A percentile compares a stretch with the other conserved stretches of the same genome.
Conservation (phyloP, 768 basidiomycete species). For the Agrocybe pediades region DNA sequence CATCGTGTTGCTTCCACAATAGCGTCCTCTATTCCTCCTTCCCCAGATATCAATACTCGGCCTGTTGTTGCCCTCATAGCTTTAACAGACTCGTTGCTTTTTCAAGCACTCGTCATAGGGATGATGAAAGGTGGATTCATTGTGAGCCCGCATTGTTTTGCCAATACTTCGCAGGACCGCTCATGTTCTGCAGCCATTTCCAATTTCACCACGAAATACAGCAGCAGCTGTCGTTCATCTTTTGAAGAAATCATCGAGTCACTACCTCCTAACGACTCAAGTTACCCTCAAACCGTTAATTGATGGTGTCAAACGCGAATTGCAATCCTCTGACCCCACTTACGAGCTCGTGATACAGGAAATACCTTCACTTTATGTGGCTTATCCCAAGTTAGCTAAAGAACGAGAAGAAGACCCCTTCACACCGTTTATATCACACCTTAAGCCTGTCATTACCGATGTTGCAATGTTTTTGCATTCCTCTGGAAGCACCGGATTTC, state of each 20-base stretch:
- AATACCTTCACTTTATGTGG: constrained; percentile 25
- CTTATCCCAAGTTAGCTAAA: constrained; percentile 41
- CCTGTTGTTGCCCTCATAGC: constrained; percentile 38
- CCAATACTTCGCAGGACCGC: too few relatives aligned
- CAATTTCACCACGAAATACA: constrained; percentile 40
- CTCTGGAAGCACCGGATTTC: constrained; percentile 50
- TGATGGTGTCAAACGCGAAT: constrained; percentile 21
- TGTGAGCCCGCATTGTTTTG: constrained; percentile 20
- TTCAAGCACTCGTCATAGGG: constrained; percentile 42
- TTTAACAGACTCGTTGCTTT: constrained; percentile 34
- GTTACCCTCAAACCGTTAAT: constrained; percentile 29
- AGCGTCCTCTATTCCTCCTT: constrained; percentile 23
- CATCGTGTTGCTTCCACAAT: constrained; percentile 42
- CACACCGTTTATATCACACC: constrained; percentile 18
- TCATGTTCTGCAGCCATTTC: constrained; percentile 34
- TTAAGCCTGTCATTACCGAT: constrained; percentile 17
- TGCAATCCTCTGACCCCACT: constrained; percentile 15
- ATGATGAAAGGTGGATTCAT: constrained; percentile 36
- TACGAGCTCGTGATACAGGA: constrained; percentile 31
- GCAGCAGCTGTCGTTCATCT: constrained; percentile 34
- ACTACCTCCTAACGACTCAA: constrained; percentile 35
- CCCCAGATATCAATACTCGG: constrained; percentile 21
- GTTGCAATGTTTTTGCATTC: constrained; percentile 44
- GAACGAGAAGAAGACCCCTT: constrained; percentile 31
- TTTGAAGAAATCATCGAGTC: constrained; percentile 37